Percentiles rank a stretch among this genome's conserved stretches.
phyloP scores from a whole-genome alignment of 2,329 filamentous ascomycete genomes.

The Verticillium longisporum region DNA sequence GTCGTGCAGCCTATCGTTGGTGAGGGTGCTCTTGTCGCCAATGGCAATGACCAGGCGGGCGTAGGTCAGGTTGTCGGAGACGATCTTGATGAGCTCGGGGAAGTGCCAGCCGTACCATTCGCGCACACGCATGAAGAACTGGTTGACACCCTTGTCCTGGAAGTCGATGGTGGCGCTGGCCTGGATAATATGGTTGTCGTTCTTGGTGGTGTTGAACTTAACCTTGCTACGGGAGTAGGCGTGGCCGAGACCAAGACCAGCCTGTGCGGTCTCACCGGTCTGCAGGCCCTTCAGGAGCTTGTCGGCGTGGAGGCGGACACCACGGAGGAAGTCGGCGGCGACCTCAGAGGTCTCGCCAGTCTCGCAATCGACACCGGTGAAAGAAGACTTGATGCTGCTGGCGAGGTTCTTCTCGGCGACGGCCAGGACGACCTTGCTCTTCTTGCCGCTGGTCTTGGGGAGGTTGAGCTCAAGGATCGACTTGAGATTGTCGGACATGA shows the following conservation, averaged over 20 bases:
- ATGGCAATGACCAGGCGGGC: conserved; percentile 80
- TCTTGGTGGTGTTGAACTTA: conserved; percentile 98
- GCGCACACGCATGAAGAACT: conserved; percentile 90
- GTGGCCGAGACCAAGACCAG: conserved; percentile 92
- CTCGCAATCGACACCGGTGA: conserved; percentile 84
- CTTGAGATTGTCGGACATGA: conserved; percentile 84
- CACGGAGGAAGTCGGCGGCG: conserved; percentile 85
- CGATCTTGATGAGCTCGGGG: conserved; percentile 88
- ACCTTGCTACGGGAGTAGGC: conserved; percentile 97
- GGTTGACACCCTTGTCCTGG: conserved; percentile 95
- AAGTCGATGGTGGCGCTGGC: conserved; percentile 88
- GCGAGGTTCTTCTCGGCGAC: conserved; percentile 88
- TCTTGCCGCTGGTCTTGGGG: conserved; percentile 82
- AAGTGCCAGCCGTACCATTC: conserved; percentile 99
- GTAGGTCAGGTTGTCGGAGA: conserved; percentile 90
- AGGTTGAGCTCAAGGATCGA: conserved; percentile 91
- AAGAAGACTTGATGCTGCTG: conserved; percentile 81
- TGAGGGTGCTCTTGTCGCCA: conserved; percentile 81
- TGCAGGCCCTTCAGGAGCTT: conserved; percentile 92
- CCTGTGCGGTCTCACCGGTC: conserved; percentile 82
- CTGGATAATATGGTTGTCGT: conserved; percentile 99
- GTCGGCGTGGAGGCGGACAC: conserved; percentile 75
- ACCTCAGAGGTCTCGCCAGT: conserved; percentile 90
- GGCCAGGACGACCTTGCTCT: conserved; percentile 85
- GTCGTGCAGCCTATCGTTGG: conserved; percentile 79